phyloP scores from a whole-genome alignment of 352 stramenopile species.

The Phytophthora pluvialis region DNA sequence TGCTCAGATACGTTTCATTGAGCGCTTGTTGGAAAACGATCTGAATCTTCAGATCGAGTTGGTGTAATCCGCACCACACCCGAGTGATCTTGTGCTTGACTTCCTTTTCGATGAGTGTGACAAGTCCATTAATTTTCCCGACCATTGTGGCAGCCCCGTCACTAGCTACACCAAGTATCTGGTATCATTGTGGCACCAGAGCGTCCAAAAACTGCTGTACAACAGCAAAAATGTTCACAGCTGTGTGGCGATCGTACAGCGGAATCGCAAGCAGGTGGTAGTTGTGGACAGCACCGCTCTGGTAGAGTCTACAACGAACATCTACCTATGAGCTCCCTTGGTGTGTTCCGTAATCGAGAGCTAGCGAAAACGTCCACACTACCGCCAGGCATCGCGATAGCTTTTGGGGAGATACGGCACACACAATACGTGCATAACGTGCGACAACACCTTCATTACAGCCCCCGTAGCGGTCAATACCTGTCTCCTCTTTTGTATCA shows the following conservation, averaged over 20 bases:
- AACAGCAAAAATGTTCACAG: slow-evolving; percentile 5
- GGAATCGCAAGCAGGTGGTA: slow-evolving; percentile 21
- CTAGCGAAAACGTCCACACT: slow-evolving; percentile 11
- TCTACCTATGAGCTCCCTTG: slow-evolving; percentile 16
- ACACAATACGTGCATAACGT: slow-evolving; percentile 15
- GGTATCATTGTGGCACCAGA: neutral
- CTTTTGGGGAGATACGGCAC: slow-evolving; percentile 2
- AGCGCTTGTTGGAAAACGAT: slow-evolving; percentile 10
- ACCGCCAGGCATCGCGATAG: neutral
- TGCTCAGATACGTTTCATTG: slow-evolving; percentile 16
- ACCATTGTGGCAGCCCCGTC: slow-evolving; percentile 3
- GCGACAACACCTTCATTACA: slow-evolving; percentile 14
- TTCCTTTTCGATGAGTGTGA: slow-evolving; percentile 3
- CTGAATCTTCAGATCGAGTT: slow-evolving; percentile 28
- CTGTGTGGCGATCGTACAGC: slow-evolving; percentile 15
- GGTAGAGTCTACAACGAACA: slow-evolving; percentile 19
- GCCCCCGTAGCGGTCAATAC: neutral
- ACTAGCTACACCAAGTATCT: slow-evolving; percentile 1
- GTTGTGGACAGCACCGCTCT: slow-evolving; percentile 1
- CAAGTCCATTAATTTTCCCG: neutral
- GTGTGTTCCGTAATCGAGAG: slow-evolving; percentile 14
- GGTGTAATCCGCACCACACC: slow-evolving; percentile 29
- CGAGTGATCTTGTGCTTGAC: neutral
- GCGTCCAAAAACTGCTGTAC: neutral
- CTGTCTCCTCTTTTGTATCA: slow-evolving; percentile 1